Conservation (phyloP, 805 yeast genomes). For the Suhomyces sp. region DNA sequence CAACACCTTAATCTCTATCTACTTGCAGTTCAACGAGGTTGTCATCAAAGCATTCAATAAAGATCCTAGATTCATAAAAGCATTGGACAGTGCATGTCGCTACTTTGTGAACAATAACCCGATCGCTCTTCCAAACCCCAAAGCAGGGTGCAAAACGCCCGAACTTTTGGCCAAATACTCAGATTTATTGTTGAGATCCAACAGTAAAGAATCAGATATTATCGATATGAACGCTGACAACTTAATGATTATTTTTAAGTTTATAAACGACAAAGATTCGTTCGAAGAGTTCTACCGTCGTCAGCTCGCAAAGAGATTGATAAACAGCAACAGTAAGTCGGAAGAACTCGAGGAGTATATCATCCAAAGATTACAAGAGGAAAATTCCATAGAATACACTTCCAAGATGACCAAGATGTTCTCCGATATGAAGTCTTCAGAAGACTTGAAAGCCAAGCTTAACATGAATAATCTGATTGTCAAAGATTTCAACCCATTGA, state of each 20-base stretch:
- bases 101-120: slow-evolving; percentile 77
- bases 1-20: slow-evolving; percentile 68
- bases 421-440: slow-evolving; percentile 84
- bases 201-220: slow-evolving; percentile 64
- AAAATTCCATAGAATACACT: slow-evolving; percentile 89
- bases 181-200: slow-evolving; percentile 76
- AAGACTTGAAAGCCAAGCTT: slow-evolving; percentile 64
- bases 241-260: slow-evolving; percentile 81
- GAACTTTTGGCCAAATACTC: slow-evolving; percentile 87
- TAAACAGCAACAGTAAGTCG: slow-evolving; percentile 79
- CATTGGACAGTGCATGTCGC: slow-evolving; percentile 86
- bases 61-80: slow-evolving; percentile 76
- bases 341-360: slow-evolving; percentile 83
- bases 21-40: slow-evolving; percentile 62
- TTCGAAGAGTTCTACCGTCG: slow-evolving; percentile 93
- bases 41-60: slow-evolving; percentile 66
- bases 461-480: slow-evolving; percentile 36
- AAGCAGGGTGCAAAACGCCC: slow-evolving; percentile 74
- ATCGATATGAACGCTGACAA: slow-evolving; percentile 78
- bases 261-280: slow-evolving; percentile 89
- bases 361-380: slow-evolving; percentile 82
- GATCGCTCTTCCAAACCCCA: slow-evolving; percentile 67
- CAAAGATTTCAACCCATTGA: slow-evolving; percentile 62
- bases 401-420: slow-evolving; percentile 94
- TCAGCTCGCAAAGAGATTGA: slow-evolving; percentile 81